Evolutionary conservation across 2,329 filamentous ascomycete genomes (phyloP).

Genomic region (Phaeosphaeriaceae sp.): DNA sequence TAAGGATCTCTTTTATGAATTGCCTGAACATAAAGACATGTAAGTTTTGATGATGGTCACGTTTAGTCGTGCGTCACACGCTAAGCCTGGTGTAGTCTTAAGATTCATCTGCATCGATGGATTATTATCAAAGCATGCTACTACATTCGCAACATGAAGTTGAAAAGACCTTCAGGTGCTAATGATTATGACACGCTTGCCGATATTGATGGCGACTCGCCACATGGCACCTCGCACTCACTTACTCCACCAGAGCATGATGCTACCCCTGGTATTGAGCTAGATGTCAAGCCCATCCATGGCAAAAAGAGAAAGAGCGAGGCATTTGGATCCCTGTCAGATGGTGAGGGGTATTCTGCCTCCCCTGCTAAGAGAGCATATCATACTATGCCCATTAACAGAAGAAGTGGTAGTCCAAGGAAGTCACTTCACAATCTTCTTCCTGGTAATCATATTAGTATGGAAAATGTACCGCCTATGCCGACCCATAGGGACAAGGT

Average conservation of each 20-base stretch:
- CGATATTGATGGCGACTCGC: constrained; percentile 38
- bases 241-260: constrained; percentile 32
- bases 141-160: constrained; percentile 47
- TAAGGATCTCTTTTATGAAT: constrained; percentile 42
- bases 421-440: constrained; percentile 36
- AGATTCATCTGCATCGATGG: constrained; percentile 47
- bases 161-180: constrained; percentile 39
- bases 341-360: constrained; percentile 35
- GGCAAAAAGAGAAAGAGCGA: constrained; percentile 44
- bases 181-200: constrained; percentile 40
- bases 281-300: constrained; percentile 30
- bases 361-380: constrained; percentile 39
- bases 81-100: constrained; percentile 33
- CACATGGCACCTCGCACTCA: constrained; percentile 36
- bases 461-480: constrained; percentile 37
- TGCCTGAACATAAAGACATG: constrained; percentile 41
- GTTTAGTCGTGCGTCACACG: constrained; percentile 4
- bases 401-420: constrained; percentile 34
- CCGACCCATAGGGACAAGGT: constrained; percentile 24
- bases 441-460: constrained; percentile 24
- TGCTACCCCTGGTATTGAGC: constrained; percentile 24
- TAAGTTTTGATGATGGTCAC: constrained; percentile 23
- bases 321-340: constrained; percentile 35
- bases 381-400: constrained; percentile 32
- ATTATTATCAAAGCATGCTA: constrained; percentile 50